Base-by-base conservation (phyloP, 1,284 basidiomycete species). In the Erythrobasidium hasegawianum region DNA sequence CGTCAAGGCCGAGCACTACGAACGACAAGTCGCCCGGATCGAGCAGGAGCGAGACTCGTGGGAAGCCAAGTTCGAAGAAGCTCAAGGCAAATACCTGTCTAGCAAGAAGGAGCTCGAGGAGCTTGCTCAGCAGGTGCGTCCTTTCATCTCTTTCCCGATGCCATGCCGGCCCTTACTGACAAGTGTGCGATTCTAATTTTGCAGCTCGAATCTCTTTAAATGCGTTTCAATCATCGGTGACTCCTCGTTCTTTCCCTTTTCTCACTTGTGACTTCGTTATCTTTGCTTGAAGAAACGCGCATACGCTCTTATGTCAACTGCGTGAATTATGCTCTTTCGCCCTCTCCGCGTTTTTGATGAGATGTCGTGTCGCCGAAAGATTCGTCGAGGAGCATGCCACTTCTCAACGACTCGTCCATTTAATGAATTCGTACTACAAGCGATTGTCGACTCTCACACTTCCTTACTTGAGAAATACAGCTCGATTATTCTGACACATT, bases 1-100 rank as follows among this genome's bases (percentile, higher is more conserved):
- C 78, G 89, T 98, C 80, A 97, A 97, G 82, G 94, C 96, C 22
- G 96, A 99, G 79, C 92, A 97, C 82, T 96, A 93, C 79, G 95
- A 97, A 80, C 86, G 94, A 62, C 90, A 96, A 76, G 86, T 97
- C 22, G 83, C 86, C 72, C 85, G 89, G 60, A 81, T 85, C 67
- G 94, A 97, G 79, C 86, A 90, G 77, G 96, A 99, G 79, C 86
- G 93, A 68, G 94, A 97, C 77, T 77, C 80, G 59, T 92, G 89
- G 91, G 95, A 97, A 85, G 85, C 87, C 82, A 97, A 97, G 81
- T 90, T 86, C 81, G 92, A 94, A 65, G 78, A 79, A 71, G 75
- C 76, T 27, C 71, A 78, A 81, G 91, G 91, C 75, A 73, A 91
- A 79, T 90, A 87, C 82, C 82, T 83, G 75, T 75, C 82, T 69